Evolutionary conservation across 2,329 filamentous ascomycete genomes (phyloP), one percentile per base, ranked within the genome.

Genomic region (Calonectria multiphialidica): DNA sequence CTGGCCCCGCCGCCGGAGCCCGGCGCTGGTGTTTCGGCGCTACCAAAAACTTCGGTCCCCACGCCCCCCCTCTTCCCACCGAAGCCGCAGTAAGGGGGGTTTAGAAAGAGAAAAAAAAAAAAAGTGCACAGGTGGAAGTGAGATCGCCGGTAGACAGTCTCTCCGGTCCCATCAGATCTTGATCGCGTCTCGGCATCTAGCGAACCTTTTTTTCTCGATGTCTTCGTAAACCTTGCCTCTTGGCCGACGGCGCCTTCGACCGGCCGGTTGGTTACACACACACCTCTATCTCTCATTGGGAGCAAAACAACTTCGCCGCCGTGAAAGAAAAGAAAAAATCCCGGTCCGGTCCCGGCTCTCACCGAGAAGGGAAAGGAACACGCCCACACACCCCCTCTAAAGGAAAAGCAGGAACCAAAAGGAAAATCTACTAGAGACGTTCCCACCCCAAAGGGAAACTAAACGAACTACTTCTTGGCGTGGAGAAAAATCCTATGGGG

Each of bases 11-110:
- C 55, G n/a, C 70, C 55, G 33, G 65, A 57, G 23, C 44, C 76
- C 40, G 55, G 64, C 35, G 64, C 18, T 79, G 72, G 77, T 79
- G 77, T 79, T 79, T 72, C 13, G n/a, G 30, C 12, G n/a, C 28
- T 25, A 47, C 40, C 5, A 33, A 21, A 6, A n/a, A 13, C n/a
- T 28, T 42, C 25, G 9, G 25, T 21, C 13, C 30, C 8, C 66
- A n/a, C 44, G 28, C 59, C 13, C 45, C 16, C 21, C 50, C 21
- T 1, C n/a, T 42, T 23, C 12, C 12, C 40, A 25, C 33, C 12
- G 50, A 59, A 23, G 13, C 49, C 18, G 35, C 35, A 37, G 30
- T 16, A 10, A n/a, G 18, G 42, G 44, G n/a, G 12, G 44, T 8
- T 18, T 18, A 4, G 44, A 15, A 23, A 18, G 23, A 13, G 7